phyloP scores from a whole-genome alignment of 805 yeast species.

The Lipomyces oligophaga region DNA sequence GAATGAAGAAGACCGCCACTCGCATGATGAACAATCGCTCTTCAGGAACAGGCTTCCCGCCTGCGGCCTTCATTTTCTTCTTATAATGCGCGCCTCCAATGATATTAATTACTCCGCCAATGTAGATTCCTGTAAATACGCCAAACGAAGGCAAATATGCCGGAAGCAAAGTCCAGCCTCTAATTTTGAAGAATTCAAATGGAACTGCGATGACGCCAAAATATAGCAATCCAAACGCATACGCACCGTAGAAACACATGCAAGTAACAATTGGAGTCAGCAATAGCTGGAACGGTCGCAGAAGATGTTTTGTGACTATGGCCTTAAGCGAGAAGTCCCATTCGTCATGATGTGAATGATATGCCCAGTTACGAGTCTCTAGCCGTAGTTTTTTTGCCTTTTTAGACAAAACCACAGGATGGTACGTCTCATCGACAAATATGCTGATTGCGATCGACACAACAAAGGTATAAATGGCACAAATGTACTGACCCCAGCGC shows the following conservation, averaged over 20 bases:
- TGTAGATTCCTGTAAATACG: conserved; percentile 36
- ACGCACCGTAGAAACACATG: conserved; percentile 45
- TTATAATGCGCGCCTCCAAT: conserved; percentile 12
- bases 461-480: conserved; percentile 62
- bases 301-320: conserved; percentile 64
- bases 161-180: conserved; percentile 15
- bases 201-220: conserved; percentile 43
- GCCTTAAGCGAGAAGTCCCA: conserved; percentile 66
- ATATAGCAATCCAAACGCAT: conserved; percentile 46
- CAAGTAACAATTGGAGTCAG: conserved; percentile 47
- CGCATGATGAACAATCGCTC: conserved; percentile 39
- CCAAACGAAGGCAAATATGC: conserved; percentile 29
- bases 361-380: conserved; percentile 75
- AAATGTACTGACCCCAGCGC: conserved; percentile 85
- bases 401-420: conserved; percentile 45
- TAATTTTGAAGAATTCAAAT: conserved; percentile 34
- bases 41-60: conserved; percentile 22
- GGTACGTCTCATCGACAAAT: conserved; percentile 44
- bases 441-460: conserved; percentile 43
- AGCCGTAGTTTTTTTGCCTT: conserved; percentile 52
- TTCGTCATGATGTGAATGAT: conserved; percentile 92
- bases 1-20: conserved; percentile 49
- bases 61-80: conserved; percentile 7
- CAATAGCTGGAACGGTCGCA: conserved; percentile 76
- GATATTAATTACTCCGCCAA: conserved; percentile 33